Evolutionary conservation across 1,284 basidiomycete genomes (phyloP).

Genomic region (Cerrena zonata): DNA sequence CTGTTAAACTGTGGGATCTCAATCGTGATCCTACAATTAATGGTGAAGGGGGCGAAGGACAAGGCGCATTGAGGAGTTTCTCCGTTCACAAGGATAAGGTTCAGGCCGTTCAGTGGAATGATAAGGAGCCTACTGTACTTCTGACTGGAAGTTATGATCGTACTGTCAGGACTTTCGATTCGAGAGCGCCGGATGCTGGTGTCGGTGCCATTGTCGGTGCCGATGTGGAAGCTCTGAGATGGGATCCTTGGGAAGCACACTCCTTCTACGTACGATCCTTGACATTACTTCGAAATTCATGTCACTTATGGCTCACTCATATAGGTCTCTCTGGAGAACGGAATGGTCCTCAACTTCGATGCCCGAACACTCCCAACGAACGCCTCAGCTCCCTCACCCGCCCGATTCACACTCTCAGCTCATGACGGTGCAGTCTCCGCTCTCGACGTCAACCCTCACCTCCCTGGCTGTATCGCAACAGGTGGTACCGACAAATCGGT

Average conservation of each 20-base stretch:
- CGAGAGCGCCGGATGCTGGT: constrained; percentile 73
- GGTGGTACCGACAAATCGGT: constrained; percentile 91
- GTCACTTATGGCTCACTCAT: constrained; percentile 3
- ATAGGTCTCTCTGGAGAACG: constrained; percentile 89
- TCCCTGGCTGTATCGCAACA: constrained; percentile 87
- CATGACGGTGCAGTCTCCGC: constrained; percentile 93
- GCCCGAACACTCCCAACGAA: constrained; percentile 74
- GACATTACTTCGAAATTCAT: no score
- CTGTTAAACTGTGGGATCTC: constrained; percentile 97
- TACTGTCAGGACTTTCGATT: constrained; percentile 89
- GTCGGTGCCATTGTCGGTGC: constrained; percentile 77
- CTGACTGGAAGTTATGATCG: constrained; percentile 92
- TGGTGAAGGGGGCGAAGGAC: constrained; percentile 40
- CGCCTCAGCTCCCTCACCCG: constrained; percentile 50
- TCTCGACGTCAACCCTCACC: constrained; percentile 86
- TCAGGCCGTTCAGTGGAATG: constrained; percentile 96
- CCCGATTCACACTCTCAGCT: constrained; percentile 86
- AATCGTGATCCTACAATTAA: constrained; percentile 58
- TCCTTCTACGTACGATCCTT: constrained; percentile 74
- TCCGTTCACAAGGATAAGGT: constrained; percentile 91
- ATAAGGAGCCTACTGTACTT: constrained; percentile 78
- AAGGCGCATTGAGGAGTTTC: constrained; percentile 79
- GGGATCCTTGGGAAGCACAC: constrained; percentile 91
- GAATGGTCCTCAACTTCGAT: constrained; percentile 88
- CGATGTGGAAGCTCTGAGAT: constrained; percentile 89